Conservation (phyloP, 2,329 filamentous ascomycete genomes). For the Penicillium sp. region DNA sequence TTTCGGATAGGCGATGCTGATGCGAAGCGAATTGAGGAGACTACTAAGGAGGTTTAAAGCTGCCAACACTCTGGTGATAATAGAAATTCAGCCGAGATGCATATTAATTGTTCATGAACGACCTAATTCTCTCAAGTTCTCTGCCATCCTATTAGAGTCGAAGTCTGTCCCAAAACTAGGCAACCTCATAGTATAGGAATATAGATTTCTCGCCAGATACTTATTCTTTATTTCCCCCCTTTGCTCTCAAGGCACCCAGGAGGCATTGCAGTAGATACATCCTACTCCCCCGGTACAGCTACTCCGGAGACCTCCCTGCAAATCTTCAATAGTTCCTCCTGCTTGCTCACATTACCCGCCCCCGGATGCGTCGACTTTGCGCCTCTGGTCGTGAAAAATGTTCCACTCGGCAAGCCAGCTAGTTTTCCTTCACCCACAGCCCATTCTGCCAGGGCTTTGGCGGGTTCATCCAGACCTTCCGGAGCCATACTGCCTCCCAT, state of each 20-base stretch:
- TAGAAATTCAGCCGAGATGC: neutral
- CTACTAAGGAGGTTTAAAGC: conserved; percentile 1
- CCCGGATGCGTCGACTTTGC: conserved; percentile 30
- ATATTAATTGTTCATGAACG: too few species aligned
- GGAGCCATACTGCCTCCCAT: conserved; percentile 56
- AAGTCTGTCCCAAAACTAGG: too few species aligned
- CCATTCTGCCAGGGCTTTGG: conserved; percentile 55
- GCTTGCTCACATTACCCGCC: conserved; percentile 33
- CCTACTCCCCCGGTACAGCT: conserved; percentile 10
- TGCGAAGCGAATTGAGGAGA: neutral
- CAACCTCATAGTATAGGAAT: too few species aligned
- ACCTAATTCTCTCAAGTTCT: neutral
- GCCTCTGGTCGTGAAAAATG: conserved; percentile 28
- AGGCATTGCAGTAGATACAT: neutral
- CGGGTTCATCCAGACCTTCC: conserved; percentile 52
- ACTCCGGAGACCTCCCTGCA: conserved; percentile 33
- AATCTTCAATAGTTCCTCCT: conserved; percentile 35
- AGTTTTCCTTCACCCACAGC: conserved; percentile 36
- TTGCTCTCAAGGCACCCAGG: neutral
- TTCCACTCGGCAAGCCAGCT: conserved; percentile 23
- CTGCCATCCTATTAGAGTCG: neutral
- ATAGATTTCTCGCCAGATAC: too few species aligned
- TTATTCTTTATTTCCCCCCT: too few species aligned
- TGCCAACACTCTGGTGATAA: neutral
- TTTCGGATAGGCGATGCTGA: neutral